Evolutionary conservation across 768 basidiomycete species (phyloP), one percentile per base, ranked within the genome.

Genomic region (Lepiota brunneoincarnata): DNA sequence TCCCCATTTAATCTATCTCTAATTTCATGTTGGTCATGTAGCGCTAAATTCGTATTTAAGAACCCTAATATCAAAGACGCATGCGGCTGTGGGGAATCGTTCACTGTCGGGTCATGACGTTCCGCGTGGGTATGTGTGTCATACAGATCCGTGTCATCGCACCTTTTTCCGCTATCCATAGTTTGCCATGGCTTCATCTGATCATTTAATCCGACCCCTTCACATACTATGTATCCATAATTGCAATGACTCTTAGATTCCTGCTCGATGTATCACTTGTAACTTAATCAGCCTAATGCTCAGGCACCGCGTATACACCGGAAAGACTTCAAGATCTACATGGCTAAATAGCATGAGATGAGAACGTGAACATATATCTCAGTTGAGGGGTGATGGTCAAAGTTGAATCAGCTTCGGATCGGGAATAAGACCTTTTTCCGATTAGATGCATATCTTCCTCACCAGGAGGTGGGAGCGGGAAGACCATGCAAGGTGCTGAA

Each of bases 41-140:
- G 90, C 66, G 83, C 89, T 46, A 90, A 86, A 70, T 91, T 91
- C 63, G 79, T 83, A 24, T 90, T 90, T 71, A 83, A 87, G 73
- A 95, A 96, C 65, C 93, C 93, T 6, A 97, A 97, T 69, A 87
- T 96, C 70, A 90, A 87, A 72, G 93, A 95, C 64, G 91, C 92
- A 6, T 97, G 93, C 69, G 93, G 93, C 48, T 96, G 93, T 64
- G 93, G 93, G 57, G 93, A 96, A 74, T 94, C 92, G 0, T 94
- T 93, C 72, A 88, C 81, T 43, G 82, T 92, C 55, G 68, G 63
- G 46, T 72, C 72, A 68, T 77, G 60, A 72, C 61, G 23, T 18
- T 38, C 45, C 42, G 36, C 49, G 18, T 49, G 41, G 34, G 4
- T 24, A 28, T 34, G 28, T 26, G 17, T 20, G 10, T 48, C 11